Evolutionary conservation across 23 red algal genomes (phyloP).

Genomic region (Chondrus crispus): DNA sequence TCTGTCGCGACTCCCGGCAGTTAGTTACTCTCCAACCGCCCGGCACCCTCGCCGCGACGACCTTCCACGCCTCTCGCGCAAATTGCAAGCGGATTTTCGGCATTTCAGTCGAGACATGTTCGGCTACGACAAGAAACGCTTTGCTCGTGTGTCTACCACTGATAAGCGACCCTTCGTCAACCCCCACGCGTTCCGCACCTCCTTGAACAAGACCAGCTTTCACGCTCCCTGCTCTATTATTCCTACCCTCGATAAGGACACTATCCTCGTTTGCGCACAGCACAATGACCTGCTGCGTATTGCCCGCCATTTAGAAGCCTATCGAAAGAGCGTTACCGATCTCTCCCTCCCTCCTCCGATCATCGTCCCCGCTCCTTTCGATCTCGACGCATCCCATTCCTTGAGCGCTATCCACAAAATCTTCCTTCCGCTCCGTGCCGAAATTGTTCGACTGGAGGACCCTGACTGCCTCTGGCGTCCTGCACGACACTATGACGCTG

Average conservation of each 20-base stretch:
- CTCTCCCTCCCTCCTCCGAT: too few species aligned
- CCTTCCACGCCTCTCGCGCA: too few species aligned
- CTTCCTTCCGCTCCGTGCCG: neutral
- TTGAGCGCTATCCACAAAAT: neutral
- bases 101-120: too few species aligned
- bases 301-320: too few species aligned
- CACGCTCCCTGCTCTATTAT: neutral
- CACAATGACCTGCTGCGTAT: neutral
- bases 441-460: neutral
- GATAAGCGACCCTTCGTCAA: neutral
- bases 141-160: neutral
- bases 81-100: too few species aligned
- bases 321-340: too few species aligned
- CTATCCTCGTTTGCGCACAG: neutral
- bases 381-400: neutral
- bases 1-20: too few species aligned
- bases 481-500: neutral
- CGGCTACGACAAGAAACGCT: neutral
- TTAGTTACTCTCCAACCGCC: too few species aligned
- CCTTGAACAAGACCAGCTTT: neutral
- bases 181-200: neutral
- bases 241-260: neutral
- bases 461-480: neutral
- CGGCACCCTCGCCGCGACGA: too few species aligned
- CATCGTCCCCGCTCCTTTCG: too few species aligned